A percentile compares a stretch with the other conserved stretches of the same genome.
Conservation (phyloP, 352 stramenopile species). For the Peronosclerospora sorghi region DNA sequence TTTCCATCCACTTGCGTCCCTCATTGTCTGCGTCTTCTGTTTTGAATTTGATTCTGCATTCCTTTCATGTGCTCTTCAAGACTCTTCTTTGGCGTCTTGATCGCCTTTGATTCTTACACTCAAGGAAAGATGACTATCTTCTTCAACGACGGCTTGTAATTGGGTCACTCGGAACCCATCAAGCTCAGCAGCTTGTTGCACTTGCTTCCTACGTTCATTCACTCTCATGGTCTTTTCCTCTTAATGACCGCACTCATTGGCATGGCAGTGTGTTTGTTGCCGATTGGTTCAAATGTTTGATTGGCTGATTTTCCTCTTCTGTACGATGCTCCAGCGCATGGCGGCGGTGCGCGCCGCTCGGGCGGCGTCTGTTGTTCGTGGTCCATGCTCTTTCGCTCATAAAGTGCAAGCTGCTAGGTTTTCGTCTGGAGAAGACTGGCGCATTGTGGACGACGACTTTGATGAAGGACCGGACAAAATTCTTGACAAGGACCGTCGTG, state of each 20-base stretch:
- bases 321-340: constrained; percentile 55
- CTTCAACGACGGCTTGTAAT: not conserved
- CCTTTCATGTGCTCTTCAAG: constrained; percentile 28
- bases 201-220: too few species aligned
- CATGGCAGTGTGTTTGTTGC: too few species aligned
- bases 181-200: too few species aligned
- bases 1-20: constrained; percentile 21
- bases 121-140: not conserved
- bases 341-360: constrained; percentile 28
- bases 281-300: too few species aligned
- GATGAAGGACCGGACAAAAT: constrained; percentile 61
- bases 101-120: constrained; percentile 8
- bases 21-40: too few species aligned
- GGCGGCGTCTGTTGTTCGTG: constrained; percentile 18
- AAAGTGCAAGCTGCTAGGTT: constrained; percentile 36
- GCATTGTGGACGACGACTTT: constrained; percentile 37
- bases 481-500: constrained; percentile 52
- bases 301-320: not conserved
- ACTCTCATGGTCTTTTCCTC: too few species aligned
- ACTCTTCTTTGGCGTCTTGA: constrained; percentile 30
- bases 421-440: constrained; percentile 42
- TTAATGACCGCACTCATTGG: too few species aligned
- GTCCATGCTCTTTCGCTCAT: constrained; percentile 12
- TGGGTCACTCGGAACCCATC: too few species aligned
- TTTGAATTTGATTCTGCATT: constrained; percentile 22